Evolutionary conservation across 306 rosid species (phyloP), one percentile per base, ranked within the genome.

Genomic region (Vicia sativa): DNA sequence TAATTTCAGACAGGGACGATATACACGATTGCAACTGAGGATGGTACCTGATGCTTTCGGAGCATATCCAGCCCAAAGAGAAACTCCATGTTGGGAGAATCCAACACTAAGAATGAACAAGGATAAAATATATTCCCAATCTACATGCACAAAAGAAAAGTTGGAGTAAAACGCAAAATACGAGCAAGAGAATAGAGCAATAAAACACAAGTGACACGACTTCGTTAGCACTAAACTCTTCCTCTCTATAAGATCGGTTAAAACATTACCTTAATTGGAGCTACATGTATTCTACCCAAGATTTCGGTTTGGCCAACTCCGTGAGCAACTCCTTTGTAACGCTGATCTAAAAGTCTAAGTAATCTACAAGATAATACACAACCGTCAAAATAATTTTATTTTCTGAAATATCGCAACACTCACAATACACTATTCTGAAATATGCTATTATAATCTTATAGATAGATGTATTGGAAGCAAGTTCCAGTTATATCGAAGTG

Each of bases 291-390:
- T 13, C 92, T 83, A 65, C 99, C 99, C 78, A 95, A 84, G 75
- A 95, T 95, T 88, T 95, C 97, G 3, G 96, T 77, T 72, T 95
- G 97, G 68, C 99, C 99, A 68, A 95, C 99, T 44, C 99, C 99
- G 52, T 86, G 97, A 79, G 99, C 99, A 78, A 88, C 84, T 44
- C 99, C 99, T 78, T 68, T 95, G 68, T 87, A 95, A 59, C 99
- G 99, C 79, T 85, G 87, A 77, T 95, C 99, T 71, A 90, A 50
- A 73, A 95, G 99, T 84, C 99, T 87, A 84, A 90, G 76, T 89
- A 95, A 84, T 83, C 99, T 95, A 85, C 56, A 49, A 37, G 67
- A 74, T 45, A 75, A 54, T n/a, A n/a, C 67, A 73, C 26, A 28
- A 69, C 41, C 26, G n/a, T 60, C 59, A 71, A 66, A 50, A 78